Percentiles rank a stretch among this genome's conserved stretches.
Conservation (phyloP, 2,329 filamentous ascomycete species). For the Taxawa tesnikishii region DNA sequence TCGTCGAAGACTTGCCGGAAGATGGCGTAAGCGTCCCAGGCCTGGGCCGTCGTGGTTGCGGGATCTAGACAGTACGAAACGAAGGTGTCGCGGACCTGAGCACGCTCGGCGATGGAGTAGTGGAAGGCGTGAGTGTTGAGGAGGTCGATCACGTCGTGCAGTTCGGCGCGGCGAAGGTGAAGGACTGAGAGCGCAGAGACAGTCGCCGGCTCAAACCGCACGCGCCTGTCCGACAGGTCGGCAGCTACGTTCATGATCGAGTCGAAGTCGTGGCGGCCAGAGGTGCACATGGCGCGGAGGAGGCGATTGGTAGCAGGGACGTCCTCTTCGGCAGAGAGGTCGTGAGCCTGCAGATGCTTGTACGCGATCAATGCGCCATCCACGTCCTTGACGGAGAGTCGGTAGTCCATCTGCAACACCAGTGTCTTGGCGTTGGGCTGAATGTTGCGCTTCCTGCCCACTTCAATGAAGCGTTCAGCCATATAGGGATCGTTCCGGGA, state of each 20-base stretch:
- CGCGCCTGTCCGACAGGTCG: conserved; percentile 57
- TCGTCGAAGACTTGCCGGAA: conserved; percentile 46
- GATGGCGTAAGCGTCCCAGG: conserved; percentile 50
- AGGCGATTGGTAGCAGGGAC: conserved; percentile 57
- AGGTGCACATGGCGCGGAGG: conserved; percentile 53
- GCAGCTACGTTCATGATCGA: conserved; percentile 62
- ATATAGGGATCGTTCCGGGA: conserved; percentile 57
- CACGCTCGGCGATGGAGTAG: conserved; percentile 58
- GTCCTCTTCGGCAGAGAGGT: conserved; percentile 46
- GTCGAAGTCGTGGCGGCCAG: conserved; percentile 51
- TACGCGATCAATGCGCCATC: conserved; percentile 57
- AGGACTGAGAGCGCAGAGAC: conserved; percentile 60
- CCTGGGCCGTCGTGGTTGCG: conserved; percentile 48
- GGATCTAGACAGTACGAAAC: conserved; percentile 55
- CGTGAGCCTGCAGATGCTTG: conserved; percentile 45
- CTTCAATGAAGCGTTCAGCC: conserved; percentile 58
- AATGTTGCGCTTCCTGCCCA: conserved; percentile 55
- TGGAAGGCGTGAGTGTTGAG: conserved; percentile 63
- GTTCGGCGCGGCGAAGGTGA: conserved; percentile 64
- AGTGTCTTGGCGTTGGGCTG: conserved; percentile 57
- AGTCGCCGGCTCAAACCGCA: conserved; percentile 60
- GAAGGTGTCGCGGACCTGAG: conserved; percentile 52
- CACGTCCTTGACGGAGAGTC: conserved; percentile 60
- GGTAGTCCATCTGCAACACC: conserved; percentile 63
- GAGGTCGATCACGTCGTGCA: conserved; percentile 68